Percentiles rank a stretch among this genome's conserved stretches.
Evolutionary conservation across 345 rosid genomes (phyloP).

Genomic region (Brassica nigra): DNA sequence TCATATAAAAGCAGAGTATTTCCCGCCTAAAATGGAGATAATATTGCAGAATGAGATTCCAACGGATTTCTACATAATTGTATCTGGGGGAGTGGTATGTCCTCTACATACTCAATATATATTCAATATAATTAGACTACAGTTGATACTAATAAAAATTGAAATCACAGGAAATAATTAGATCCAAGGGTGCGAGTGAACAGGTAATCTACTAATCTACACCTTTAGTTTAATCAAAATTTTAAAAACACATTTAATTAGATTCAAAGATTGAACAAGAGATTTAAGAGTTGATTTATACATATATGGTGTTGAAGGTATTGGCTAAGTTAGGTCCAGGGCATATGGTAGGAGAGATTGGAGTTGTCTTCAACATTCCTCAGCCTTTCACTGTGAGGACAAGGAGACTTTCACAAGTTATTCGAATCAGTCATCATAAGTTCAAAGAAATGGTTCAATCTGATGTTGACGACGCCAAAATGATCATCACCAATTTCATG

Average conservation of each 20-base stretch:
- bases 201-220: slow-evolving; percentile 54
- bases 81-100: slow-evolving; percentile 87
- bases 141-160: background rate
- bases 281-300: background rate
- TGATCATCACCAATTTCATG: slow-evolving; percentile 60
- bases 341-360: slow-evolving; percentile 88
- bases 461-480: slow-evolving; percentile 64
- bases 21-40: slow-evolving; percentile 91
- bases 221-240: background rate
- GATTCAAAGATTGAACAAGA: background rate
- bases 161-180: slow-evolving; percentile 67
- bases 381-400: slow-evolving; percentile 70
- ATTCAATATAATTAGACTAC: slow-evolving; percentile 4
- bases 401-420: slow-evolving; percentile 82
- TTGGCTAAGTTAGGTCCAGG: slow-evolving; percentile 68
- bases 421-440: slow-evolving; percentile 73
- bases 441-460: slow-evolving; percentile 81
- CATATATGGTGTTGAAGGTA: slow-evolving; percentile 43
- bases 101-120: background rate
- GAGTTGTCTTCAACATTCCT: slow-evolving; percentile 86
- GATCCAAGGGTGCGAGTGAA: slow-evolving; percentile 67
- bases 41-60: slow-evolving; percentile 87
- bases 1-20: slow-evolving; percentile 82
- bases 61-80: slow-evolving; percentile 84
- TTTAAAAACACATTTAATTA: background rate